These are phyloP conservation scores for Penicillium sp. DNA, from an alignment of 2,329 filamentous ascomycete species.

Conservation along the genomic window DNA sequence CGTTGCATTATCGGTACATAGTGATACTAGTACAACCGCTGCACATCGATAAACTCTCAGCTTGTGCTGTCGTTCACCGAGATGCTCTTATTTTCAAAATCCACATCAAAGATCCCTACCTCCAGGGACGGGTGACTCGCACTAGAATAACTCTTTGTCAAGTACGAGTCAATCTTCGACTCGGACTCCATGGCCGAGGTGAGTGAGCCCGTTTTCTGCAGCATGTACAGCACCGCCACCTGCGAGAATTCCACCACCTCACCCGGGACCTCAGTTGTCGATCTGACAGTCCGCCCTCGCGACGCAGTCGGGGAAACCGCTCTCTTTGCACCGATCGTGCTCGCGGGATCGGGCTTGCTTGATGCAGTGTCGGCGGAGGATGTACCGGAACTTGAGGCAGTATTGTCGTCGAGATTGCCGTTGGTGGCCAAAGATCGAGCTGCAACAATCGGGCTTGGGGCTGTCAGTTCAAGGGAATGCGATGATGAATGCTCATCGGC, in stretches of 20 bases:
- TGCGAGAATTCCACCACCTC: slow-evolving; percentile 36
- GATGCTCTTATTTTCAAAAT: slow-evolving; percentile 40
- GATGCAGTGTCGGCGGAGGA: slow-evolving; percentile 23
- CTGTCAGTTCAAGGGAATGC: neutral
- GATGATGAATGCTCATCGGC: slow-evolving; percentile 6
- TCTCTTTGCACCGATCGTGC: no score
- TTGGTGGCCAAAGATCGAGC: slow-evolving; percentile 35
- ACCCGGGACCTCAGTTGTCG: slow-evolving; percentile 14
- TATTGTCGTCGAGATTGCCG: slow-evolving; percentile 38
- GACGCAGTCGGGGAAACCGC: no score
- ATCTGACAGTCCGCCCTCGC: neutral
- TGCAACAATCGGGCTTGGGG: slow-evolving; percentile 13
- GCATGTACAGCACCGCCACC: slow-evolving; percentile 43
- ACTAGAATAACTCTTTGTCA: slow-evolving; percentile 26
- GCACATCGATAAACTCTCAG: no score
- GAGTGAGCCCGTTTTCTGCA: slow-evolving; percentile 35
- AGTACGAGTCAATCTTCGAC: slow-evolving; percentile 33
- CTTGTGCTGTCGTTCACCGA: no score
- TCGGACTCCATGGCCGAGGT: slow-evolving; percentile 30
- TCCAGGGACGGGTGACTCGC: slow-evolving; percentile 18
- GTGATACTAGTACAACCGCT: no score
- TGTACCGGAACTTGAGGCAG: neutral
- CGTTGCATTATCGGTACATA: no score
- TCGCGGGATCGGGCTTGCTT: slow-evolving; percentile 14
- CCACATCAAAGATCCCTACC: slow-evolving; percentile 30